Base-by-base conservation (phyloP, 176 grass and related monocot genomes). In the Paspalum notatum region DNA sequence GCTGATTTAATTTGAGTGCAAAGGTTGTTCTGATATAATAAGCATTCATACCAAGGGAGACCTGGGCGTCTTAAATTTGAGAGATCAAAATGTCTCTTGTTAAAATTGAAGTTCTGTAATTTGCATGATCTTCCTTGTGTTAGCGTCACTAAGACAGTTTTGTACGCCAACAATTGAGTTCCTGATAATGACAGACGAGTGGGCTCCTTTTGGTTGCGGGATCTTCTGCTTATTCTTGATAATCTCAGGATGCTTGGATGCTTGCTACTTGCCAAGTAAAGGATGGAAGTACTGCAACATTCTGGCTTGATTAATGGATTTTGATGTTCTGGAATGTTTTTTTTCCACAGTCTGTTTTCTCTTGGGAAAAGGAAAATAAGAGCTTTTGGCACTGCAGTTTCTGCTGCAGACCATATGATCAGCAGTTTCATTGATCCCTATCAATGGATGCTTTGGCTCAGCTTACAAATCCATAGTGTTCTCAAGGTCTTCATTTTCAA, bases 191-290 rank as follows among this genome's bases (percentile, higher is more conserved):
- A 18, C 50, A 18, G 20, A 56, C n/a, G 53, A 56, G 2, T 56
- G 14, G 4, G 16, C 53, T 8, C 15, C 50, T 17, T 53, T 56
- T 56, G 18, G 53, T 56, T 20, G 53, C n/a, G 18, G 18, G 18
- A 56, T 56, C 53, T 56, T 56, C 53, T 56, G 53, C n/a, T 56
- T 56, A 56, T 56, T 56, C 53, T 56, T 56, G 18, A 56, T 21
- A 56, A 56, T 56, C n/a, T n/a, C 18, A 56, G n/a, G n/a, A n/a
- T n/a, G n/a, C n/a, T n/a, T n/a, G 53, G 53, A 56, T 56, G 53
- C 18, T 56, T n/a, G 7, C 53, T 56, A 20, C 53, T 56, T 56
- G 20, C 53, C 18, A 56, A 56, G 17, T 56, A 17, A 21, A 18
- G 53, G 53, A 56, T 56, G 53, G 8, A 56, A 18, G 18, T n/a